A percentile compares a stretch with the other conserved stretches of the same genome.
phyloP scores from a whole-genome alignment of 805 yeast genomes.

The Ogataea methanolica region DNA sequence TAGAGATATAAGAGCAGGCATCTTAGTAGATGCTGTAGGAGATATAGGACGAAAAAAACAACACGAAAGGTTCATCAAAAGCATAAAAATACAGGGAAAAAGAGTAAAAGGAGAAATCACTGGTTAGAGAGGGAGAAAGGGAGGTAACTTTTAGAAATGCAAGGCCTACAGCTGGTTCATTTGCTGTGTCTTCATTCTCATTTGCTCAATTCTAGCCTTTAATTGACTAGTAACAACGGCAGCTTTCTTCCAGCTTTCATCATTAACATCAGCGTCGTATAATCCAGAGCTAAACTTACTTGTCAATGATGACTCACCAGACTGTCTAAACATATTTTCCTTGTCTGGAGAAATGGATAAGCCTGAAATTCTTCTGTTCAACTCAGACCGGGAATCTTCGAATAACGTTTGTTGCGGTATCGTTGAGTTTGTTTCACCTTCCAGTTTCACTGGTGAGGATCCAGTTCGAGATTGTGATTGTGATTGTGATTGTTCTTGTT shows the following conservation, averaged over 20 bases:
- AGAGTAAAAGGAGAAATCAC: neutral
- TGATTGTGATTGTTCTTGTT: conserved; percentile 7
- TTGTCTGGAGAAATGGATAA: conserved; percentile 23
- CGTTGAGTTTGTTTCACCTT: neutral
- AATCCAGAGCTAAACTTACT: conserved; percentile 20
- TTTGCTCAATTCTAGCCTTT: conserved; percentile 81
- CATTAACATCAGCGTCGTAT: conserved; percentile 39
- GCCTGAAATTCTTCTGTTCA: conserved; percentile 30
- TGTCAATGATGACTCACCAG: neutral
- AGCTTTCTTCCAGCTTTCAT: conserved; percentile 83
- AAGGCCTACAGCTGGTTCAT: conserved; percentile 17
- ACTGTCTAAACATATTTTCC: conserved; percentile 20
- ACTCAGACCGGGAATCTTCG: conserved; percentile 17
- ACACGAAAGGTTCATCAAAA: neutral
- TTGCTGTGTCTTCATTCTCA: conserved; percentile 58
- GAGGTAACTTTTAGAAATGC: neutral
- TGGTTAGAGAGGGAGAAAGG: too few relatives aligned
- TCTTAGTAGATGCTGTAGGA: too few relatives aligned
- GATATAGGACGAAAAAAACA: too few relatives aligned
- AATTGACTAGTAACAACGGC: conserved; percentile 84
- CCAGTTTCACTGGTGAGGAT: neutral
- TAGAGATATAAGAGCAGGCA: too few relatives aligned
- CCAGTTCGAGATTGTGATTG: neutral
- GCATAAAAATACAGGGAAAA: neutral
- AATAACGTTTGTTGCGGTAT: neutral